A percentile compares a stretch with the other conserved stretches of the same genome.
These are phyloP conservation scores for Chrysoporthe austroafricana DNA, from an alignment of 2,329 filamentous ascomycete genomes.

Conservation along the genomic window DNA sequence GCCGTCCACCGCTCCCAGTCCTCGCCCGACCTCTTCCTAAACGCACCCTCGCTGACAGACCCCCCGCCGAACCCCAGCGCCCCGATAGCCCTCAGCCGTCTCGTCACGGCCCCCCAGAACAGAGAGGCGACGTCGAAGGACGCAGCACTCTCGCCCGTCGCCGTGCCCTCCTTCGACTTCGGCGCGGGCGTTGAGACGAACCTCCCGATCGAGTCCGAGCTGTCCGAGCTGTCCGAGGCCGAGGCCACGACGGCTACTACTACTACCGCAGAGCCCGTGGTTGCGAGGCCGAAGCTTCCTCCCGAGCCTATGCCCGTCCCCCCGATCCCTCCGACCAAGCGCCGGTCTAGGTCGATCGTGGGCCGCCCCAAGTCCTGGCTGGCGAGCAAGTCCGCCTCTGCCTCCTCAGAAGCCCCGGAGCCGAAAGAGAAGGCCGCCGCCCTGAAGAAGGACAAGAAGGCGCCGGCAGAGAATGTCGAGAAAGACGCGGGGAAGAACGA, in stretches of 20 bases:
- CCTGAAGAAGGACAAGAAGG: constrained; percentile 34
- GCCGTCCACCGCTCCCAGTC: constrained; percentile 44
- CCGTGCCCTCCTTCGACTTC: constrained; percentile 58
- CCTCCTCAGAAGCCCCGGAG: constrained; percentile 33
- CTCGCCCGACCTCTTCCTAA: constrained; percentile 36
- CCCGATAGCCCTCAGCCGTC: constrained; percentile 15
- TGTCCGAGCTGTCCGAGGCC: constrained; percentile 37
- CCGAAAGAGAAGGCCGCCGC: constrained; percentile 36
- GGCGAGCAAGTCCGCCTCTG: constrained; percentile 46
- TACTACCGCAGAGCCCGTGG: constrained; percentile 24
- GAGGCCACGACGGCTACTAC: constrained; percentile 26
- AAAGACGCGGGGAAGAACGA: constrained; percentile 23
- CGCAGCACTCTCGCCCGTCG: constrained; percentile 42
- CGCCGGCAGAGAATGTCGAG: constrained; percentile 15
- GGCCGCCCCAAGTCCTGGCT: constrained; percentile 59
- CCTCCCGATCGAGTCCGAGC: constrained; percentile 46
- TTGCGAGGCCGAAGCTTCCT: constrained; percentile 23
- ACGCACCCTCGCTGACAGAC: constrained; percentile 32
- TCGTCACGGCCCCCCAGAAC: constrained; percentile 16
- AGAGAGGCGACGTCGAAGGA: background rate
- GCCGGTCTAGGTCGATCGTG: constrained; percentile 51
- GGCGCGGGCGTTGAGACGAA: constrained; percentile 48
- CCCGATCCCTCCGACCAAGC: constrained; percentile 36
- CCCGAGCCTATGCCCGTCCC: constrained; percentile 34
- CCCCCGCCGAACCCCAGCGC: constrained; percentile 28